phyloP scores from a whole-genome alignment of 805 yeast genomes.

The Lachancea nothofagi region DNA sequence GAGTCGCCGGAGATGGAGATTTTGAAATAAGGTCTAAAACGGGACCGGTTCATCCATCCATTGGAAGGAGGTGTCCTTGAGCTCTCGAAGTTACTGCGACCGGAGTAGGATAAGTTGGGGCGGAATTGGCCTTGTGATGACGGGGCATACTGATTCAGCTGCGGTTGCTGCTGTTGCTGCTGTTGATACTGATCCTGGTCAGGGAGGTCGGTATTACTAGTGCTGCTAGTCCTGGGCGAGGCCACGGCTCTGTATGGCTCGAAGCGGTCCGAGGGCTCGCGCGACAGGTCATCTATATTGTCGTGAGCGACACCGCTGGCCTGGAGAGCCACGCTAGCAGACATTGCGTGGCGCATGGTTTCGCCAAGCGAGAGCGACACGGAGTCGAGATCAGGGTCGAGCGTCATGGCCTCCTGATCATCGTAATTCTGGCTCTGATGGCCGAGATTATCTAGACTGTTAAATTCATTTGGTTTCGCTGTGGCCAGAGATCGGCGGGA shows the following conservation, averaged over 20 bases:
- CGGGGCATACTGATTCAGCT: background rate
- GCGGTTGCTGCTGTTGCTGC: background rate
- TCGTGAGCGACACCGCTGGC: constrained; percentile 8
- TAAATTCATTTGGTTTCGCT: too few relatives aligned
- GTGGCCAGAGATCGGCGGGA: too few relatives aligned
- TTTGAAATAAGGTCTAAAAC: constrained; percentile 8
- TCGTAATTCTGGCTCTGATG: background rate
- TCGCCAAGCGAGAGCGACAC: background rate
- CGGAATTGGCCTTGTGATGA: background rate
- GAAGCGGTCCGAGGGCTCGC: constrained; percentile 7
- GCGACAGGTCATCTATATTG: constrained; percentile 1
- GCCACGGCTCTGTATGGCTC: background rate
- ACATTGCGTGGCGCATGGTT: background rate
- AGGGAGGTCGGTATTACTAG: background rate
- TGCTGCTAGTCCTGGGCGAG: background rate
- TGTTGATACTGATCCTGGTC: background rate
- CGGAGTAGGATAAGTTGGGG: background rate
- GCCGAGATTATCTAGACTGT: background rate
- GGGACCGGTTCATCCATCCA: constrained; percentile 10
- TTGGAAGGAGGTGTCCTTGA: constrained; percentile 2
- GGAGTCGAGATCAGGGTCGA: constrained; percentile 3
- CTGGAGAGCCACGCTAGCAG: background rate
- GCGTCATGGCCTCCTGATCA: background rate
- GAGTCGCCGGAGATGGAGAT: constrained; percentile 5
- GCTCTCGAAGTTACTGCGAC: background rate